Evolutionary conservation across 129 eudicot genomes (phyloP).

Genomic region (Apium graveolens): DNA sequence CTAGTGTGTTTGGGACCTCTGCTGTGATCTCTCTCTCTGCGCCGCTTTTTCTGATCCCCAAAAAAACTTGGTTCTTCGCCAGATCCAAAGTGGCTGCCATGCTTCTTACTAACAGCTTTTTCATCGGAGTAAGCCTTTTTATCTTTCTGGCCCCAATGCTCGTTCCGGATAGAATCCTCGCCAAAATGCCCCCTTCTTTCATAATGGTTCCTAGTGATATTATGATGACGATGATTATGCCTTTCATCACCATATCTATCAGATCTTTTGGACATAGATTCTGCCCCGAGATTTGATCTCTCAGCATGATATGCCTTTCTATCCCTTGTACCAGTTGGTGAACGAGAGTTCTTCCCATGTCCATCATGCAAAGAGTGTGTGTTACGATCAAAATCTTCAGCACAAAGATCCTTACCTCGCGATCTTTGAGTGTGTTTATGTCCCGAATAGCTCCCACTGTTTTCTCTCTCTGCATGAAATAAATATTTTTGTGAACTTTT

Average conservation of each 20-base stretch:
- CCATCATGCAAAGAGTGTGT: constrained; percentile 24
- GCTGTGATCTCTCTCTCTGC: constrained; percentile 19
- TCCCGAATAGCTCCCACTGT: constrained; percentile 43
- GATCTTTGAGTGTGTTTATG: constrained; percentile 34
- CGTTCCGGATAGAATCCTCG: constrained; percentile 40
- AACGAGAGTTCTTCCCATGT: constrained; percentile 36
- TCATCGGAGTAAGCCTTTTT: constrained; percentile 28
- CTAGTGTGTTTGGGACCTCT: constrained; percentile 20
- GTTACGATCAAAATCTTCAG: constrained; percentile 21
- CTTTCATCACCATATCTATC: constrained; percentile 31
- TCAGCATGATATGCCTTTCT: constrained; percentile 32
- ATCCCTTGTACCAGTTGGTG: constrained; percentile 32
- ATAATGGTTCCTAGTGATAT: constrained; percentile 36
- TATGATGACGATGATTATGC: constrained; percentile 23
- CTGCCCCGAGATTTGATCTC: constrained; percentile 52
- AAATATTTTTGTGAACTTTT: constrained; percentile 34
- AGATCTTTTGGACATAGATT: constrained; percentile 30
- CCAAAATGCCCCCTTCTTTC: constrained; percentile 36
- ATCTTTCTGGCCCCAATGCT: constrained; percentile 27
- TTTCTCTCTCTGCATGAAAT: constrained; percentile 33
- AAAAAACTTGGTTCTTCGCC: constrained; percentile 18
- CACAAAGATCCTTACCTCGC: constrained; percentile 27
- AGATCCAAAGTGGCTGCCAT: constrained; percentile 14
- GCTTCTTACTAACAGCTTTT: constrained; percentile 14
- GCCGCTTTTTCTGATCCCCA: constrained; percentile 18